Evolutionary conservation across 768 basidiomycete genomes (phyloP).

Genomic region (Trametes meyenii): DNA sequence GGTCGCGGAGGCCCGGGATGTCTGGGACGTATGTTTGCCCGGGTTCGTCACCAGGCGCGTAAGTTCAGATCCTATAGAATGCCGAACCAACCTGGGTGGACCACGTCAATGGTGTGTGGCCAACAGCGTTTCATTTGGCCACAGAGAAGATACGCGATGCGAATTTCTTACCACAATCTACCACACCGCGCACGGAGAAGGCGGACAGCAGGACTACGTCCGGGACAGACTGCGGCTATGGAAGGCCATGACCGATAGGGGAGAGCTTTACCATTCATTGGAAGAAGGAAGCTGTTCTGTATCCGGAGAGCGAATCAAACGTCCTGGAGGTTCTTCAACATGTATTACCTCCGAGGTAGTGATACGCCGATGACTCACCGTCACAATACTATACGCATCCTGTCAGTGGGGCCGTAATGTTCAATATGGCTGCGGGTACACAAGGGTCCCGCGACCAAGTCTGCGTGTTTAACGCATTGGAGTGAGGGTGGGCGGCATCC

Average conservation of each 20-base stretch:
- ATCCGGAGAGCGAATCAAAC: background rate
- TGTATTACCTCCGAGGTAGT: background rate
- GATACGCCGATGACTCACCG: constrained; percentile 10
- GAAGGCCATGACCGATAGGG: constrained; percentile 2
- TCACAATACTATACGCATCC: background rate
- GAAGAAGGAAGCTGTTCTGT: background rate
- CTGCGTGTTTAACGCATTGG: too few relatives aligned
- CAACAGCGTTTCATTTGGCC: background rate
- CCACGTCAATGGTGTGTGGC: background rate
- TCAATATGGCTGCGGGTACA: background rate
- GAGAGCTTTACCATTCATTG: background rate
- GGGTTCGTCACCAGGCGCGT: background rate
- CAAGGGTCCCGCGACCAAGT: too few relatives aligned
- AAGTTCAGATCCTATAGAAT: constrained; percentile 5
- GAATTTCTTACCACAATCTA: constrained; percentile 1
- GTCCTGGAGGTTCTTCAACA: background rate
- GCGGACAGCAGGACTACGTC: background rate
- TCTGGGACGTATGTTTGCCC: background rate
- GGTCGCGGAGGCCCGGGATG: constrained; percentile 4
- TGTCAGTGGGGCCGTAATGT: background rate
- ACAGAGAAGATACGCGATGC: background rate
- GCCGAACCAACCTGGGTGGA: constrained; percentile 1
- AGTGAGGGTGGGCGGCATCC: background rate
- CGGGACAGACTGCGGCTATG: background rate
- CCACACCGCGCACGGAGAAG: background rate